Percentiles rank a stretch among this genome's conserved stretches.
Conservation (phyloP, 371 early-diverging fungal species). For the Blyttiomyces sp. region DNA sequence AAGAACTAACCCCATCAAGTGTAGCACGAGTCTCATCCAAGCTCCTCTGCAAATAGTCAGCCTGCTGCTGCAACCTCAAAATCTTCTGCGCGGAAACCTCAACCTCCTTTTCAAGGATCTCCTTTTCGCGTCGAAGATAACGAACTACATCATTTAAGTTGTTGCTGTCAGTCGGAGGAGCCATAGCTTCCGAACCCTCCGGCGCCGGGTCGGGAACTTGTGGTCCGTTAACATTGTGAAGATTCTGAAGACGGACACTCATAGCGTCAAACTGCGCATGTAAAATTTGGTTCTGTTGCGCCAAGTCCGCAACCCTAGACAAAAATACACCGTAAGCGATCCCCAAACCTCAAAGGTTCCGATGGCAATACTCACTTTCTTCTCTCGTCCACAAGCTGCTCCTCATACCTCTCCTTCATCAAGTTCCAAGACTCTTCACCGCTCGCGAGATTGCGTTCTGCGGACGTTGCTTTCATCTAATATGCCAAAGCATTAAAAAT, state of each 20-base stretch:
- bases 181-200: neutral
- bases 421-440: constrained; percentile 45
- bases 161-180: neutral
- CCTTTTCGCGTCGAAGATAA: constrained; percentile 65
- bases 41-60: constrained; percentile 52
- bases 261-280: constrained; percentile 66
- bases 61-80: constrained; percentile 54
- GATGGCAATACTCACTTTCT: neutral
- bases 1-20: constrained; percentile 35
- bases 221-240: no score
- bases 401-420: constrained; percentile 38
- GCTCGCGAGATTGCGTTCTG: constrained; percentile 30
- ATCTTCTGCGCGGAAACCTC: constrained; percentile 61
- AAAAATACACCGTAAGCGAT: neutral
- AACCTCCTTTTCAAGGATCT: constrained; percentile 58
- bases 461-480: constrained; percentile 12
- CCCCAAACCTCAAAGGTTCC: neutral
- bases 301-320: constrained; percentile 38
- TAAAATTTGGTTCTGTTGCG: constrained; percentile 62
- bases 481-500: no score
- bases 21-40: constrained; percentile 62
- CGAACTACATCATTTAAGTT: constrained; percentile 27
- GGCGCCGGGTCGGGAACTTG: no score
- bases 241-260: constrained; percentile 13
- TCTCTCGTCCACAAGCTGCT: constrained; percentile 35